Percentiles rank a stretch among this genome's conserved stretches.
These are phyloP conservation scores for Reticulascus tulasneorum DNA, from an alignment of 2,329 filamentous ascomycete genomes.

Conservation along the genomic window DNA sequence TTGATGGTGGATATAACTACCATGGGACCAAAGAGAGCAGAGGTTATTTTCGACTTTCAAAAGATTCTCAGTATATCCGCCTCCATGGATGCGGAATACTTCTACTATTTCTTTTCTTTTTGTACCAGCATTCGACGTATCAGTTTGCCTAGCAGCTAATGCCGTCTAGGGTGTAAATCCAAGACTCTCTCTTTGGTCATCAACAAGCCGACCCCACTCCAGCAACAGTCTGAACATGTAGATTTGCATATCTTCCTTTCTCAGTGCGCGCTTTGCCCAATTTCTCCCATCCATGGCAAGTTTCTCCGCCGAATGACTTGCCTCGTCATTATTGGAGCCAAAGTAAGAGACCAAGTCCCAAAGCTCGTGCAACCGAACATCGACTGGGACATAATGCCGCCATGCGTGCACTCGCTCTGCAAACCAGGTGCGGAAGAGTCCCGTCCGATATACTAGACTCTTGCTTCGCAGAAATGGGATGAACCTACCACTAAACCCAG, in stretches of 20 bases:
- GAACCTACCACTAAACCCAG: slow-evolving; percentile 45
- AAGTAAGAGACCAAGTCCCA: slow-evolving; percentile 16
- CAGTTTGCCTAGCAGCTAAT: too few species aligned
- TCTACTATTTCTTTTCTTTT: too few species aligned
- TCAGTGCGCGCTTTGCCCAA: slow-evolving; percentile 55
- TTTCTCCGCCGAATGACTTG: slow-evolving; percentile 13
- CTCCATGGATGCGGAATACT: too few species aligned
- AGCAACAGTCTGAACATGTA: slow-evolving; percentile 69
- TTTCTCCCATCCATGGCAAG: slow-evolving; percentile 34
- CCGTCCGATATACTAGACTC: slow-evolving; percentile 54
- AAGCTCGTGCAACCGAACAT: slow-evolving; percentile 30
- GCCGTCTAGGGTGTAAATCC: slow-evolving; percentile 26
- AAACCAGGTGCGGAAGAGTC: slow-evolving; percentile 62
- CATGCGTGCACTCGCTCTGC: slow-evolving; percentile 57
- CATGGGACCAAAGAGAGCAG: too few species aligned
- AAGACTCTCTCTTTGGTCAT: slow-evolving; percentile 45
- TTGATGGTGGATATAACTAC: too few species aligned
- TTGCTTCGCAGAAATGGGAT: slow-evolving; percentile 46
- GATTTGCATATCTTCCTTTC: slow-evolving; percentile 69
- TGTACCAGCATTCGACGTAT: too few species aligned
- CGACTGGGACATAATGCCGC: slow-evolving; percentile 61
- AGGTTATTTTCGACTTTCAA: too few species aligned
- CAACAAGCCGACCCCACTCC: slow-evolving; percentile 64
- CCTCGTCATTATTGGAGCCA: slow-evolving; percentile 11
- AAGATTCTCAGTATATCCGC: too few species aligned